These are phyloP conservation scores for Kockovaella imperatae DNA, from an alignment of 768 basidiomycete genomes.

Conservation along the genomic window DNA sequence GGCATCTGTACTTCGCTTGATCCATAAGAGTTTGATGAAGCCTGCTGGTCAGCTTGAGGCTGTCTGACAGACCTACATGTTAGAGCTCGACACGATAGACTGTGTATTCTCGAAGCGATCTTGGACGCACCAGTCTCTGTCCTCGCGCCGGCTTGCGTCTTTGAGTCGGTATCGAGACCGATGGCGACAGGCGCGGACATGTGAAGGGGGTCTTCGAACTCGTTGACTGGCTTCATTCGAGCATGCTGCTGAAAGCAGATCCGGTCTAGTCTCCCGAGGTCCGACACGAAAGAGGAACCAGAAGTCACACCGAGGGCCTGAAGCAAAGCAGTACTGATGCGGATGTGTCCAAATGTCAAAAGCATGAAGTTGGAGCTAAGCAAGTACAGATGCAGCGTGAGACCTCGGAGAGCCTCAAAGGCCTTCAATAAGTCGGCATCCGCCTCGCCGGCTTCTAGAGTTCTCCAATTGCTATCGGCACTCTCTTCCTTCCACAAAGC, in stretches of 20 bases:
- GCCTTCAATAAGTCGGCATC: constrained; percentile 52
- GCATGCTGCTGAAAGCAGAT: constrained; percentile 78
- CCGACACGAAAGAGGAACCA: constrained; percentile 57
- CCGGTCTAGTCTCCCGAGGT: constrained; percentile 73
- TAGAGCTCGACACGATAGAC: too few relatives aligned
- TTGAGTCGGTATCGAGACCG: too few relatives aligned
- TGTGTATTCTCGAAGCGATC: too few relatives aligned
- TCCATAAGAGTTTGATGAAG: constrained; percentile 71
- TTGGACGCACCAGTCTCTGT: too few relatives aligned
- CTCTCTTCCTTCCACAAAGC: constrained; percentile 27
- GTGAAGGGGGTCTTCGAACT: too few relatives aligned
- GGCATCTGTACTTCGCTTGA: constrained; percentile 67
- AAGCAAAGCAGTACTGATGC: constrained; percentile 65
- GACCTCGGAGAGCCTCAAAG: constrained; percentile 51
- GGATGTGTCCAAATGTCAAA: constrained; percentile 70
- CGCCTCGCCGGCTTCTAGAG: constrained; percentile 48
- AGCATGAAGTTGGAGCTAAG: constrained; percentile 82
- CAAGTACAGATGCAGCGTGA: constrained; percentile 52
- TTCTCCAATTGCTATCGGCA: constrained; percentile 7
- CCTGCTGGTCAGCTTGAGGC: constrained; percentile 61
- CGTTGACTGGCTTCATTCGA: neutral
- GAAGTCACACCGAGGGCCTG: constrained; percentile 63
- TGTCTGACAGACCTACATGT: too few relatives aligned
- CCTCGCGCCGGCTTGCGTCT: too few relatives aligned
- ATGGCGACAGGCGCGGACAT: too few relatives aligned